These are phyloP conservation scores for Orbilia blumenaviensis DNA, from an alignment of 2,329 filamentous ascomycete genomes.

Conservation along the genomic window DNA sequence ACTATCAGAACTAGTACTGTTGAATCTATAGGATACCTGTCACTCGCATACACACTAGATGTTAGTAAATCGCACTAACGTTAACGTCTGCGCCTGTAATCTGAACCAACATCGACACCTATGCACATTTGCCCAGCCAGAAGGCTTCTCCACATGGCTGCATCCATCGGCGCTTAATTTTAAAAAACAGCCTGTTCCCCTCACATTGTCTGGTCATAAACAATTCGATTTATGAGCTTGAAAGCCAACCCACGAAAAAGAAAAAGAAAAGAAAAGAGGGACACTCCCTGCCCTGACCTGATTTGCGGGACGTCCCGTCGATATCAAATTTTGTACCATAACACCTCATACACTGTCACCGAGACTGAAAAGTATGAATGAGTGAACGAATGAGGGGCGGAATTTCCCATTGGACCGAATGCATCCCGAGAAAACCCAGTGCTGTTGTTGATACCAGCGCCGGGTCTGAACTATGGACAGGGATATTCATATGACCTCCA, in stretches of 20 bases:
- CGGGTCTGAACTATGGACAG: neutral
- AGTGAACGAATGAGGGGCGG: constrained; percentile 1
- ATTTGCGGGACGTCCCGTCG: constrained; percentile 18
- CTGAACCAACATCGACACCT: neutral
- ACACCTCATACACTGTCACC: neutral
- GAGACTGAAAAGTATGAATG: neutral
- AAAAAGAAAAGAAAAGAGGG: neutral
- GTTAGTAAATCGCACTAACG: neutral
- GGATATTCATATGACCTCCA: neutral
- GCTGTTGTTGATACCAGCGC: neutral
- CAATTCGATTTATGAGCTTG: neutral
- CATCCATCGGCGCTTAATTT: constrained; percentile 18
- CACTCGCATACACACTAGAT: no score
- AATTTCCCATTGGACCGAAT: neutral
- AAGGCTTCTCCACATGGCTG: constrained; percentile 18
- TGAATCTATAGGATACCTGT: neutral
- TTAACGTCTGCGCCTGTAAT: neutral
- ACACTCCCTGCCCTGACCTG: neutral
- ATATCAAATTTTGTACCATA: neutral
- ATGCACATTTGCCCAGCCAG: neutral
- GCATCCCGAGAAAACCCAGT: neutral
- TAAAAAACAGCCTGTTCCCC: neutral
- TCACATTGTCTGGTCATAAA: constrained; percentile 1
- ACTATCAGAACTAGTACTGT: no score
- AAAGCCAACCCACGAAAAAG: neutral